Base-by-base conservation (phyloP, 441 rosid species). In the Croton laevigatus region DNA sequence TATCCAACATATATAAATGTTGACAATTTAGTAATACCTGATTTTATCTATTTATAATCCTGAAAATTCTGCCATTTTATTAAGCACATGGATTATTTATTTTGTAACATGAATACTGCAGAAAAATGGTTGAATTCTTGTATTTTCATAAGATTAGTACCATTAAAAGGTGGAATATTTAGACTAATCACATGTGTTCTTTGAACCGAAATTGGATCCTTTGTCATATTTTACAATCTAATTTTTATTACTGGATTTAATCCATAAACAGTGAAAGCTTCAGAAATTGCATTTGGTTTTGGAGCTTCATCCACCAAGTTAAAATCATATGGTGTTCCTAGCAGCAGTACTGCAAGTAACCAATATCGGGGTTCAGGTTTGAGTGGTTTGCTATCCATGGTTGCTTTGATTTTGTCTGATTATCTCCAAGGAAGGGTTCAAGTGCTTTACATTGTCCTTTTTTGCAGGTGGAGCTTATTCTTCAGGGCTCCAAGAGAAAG, bases 251-350 rank as follows among this genome's bases (percentile, higher is more conserved):
- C 40, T 65, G 52, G 17, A 54, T 71, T 61, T 73, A 55, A 23
- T 42, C 23, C 62, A 71, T 55, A 45, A 65, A 51, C 83, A 90
- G 94, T 84, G 72, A 75, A 84, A 68, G 70, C 83, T 53, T 77
- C 91, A 7, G 88, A 84, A 83, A 79, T 87, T 76, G 91, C 94
- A 46, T 90, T 86, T 75, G 89, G 90, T 61, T 68, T 59, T 70
- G 97, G 88, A 16, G 85, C 88, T 70, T 83, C 79, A 27, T 78
- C 89, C 1, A 20, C 73, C 71, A 80, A 81, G 2, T 62, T 78
- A 12, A 86, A 73, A 74, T 69, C 89, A 59, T 81, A 76, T 55
- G 86, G 78, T 73, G 66, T 72, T 65, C 74, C 73, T 65, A 78
- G 51, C 71, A 72, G 74, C 59, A 71, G 71, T 11, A 53, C 55